Conservation (phyloP, 768 basidiomycete species). For the Naganishia vaughanmartiniae region DNA sequence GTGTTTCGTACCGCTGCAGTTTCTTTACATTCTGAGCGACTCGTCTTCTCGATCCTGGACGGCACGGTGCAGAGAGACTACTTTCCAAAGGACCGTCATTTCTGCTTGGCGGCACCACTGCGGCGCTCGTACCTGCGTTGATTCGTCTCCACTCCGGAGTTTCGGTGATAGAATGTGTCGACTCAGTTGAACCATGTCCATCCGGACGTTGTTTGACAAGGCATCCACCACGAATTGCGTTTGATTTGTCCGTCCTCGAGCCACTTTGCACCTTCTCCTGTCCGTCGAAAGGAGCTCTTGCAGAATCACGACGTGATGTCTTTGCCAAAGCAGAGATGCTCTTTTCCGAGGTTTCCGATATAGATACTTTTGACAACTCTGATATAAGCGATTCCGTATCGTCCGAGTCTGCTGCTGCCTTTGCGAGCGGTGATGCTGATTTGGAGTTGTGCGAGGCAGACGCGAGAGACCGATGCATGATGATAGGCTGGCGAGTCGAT, state of each 20-base stretch:
- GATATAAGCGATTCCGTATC: background rate
- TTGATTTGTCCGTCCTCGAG: too few species aligned
- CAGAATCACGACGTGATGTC: background rate
- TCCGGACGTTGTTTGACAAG: background rate
- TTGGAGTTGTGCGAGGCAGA: background rate
- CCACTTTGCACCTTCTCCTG: background rate
- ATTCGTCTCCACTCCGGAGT: background rate
- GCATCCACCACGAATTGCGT: background rate
- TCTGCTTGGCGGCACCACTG: too few species aligned
- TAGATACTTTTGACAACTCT: background rate
- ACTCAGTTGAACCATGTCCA: background rate
- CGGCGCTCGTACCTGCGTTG: background rate
- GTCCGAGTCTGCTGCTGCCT: background rate
- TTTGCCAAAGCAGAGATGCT: background rate
- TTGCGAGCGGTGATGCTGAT: background rate
- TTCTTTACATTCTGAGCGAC: background rate
- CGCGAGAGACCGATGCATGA: background rate
- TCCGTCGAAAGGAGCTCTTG: background rate
- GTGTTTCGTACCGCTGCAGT: background rate
- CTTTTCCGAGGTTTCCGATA: slow-evolving; percentile 1
- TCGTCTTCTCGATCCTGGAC: background rate
- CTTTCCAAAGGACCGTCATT: background rate
- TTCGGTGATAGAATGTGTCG: background rate
- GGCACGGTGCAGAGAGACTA: background rate
- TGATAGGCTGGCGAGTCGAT: background rate